Conservation (phyloP, 2,329 filamentous ascomycete species). For the Calonectria multiphialidica region DNA sequence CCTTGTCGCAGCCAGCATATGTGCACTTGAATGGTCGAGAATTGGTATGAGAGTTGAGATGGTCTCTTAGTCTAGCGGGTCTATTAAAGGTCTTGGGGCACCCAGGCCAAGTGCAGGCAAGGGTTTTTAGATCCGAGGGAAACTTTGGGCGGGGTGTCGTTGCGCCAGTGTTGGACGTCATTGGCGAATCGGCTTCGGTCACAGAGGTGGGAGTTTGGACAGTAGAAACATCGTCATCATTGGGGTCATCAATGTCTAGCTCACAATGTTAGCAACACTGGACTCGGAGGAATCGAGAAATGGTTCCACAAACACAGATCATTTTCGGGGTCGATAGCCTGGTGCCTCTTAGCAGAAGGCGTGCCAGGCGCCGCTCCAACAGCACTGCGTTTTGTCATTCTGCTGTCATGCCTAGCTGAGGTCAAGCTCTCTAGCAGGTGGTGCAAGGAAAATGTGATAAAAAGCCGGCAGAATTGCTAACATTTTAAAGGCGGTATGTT, state of each 20-base stretch:
- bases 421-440: conserved; percentile 7
- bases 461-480: conserved; percentile 48
- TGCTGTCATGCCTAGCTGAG: conserved; percentile 35
- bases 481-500: conserved; percentile 50
- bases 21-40: conserved; percentile 84
- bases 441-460: conserved; percentile 23
- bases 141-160: conserved; percentile 64
- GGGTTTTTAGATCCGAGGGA: conserved; percentile 81
- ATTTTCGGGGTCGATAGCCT: conserved; percentile 31
- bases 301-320: conserved; percentile 37
- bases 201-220: conserved; percentile 49
- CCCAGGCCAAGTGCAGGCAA: conserved; percentile 78
- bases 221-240: conserved; percentile 49
- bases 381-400: conserved; percentile 51
- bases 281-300: neutral
- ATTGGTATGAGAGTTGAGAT: conserved; percentile 87
- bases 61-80: conserved; percentile 82
- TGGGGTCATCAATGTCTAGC: conserved; percentile 45
- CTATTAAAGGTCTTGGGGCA: conserved; percentile 91
- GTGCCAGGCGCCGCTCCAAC: conserved; percentile 36
- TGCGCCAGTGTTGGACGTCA: conserved; percentile 46
- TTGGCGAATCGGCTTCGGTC: conserved; percentile 47
- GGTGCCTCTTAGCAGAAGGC: conserved; percentile 44
- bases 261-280: conserved; percentile 4
- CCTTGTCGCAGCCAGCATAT: conserved; percentile 80